Evolutionary conservation across 805 yeast genomes (phyloP).

Genomic region (Maudiozyma barnettii): DNA sequence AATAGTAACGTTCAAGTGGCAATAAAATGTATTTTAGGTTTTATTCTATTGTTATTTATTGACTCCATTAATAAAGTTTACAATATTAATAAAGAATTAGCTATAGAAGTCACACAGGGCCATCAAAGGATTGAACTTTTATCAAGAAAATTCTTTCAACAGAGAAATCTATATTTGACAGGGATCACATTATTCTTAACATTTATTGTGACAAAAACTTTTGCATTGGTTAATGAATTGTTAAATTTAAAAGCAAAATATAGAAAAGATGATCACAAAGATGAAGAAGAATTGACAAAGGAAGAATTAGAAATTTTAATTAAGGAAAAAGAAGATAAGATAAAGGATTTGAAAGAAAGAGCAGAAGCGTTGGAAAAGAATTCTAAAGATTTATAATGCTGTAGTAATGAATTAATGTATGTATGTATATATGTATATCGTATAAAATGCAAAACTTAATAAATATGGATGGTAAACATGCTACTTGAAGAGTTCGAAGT

Average conservation of each 20-base stretch:
- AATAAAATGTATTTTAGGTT: slow-evolving; percentile 71
- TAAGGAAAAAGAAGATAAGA: slow-evolving; percentile 52
- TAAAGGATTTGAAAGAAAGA: slow-evolving; percentile 62
- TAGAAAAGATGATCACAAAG: slow-evolving; percentile 3
- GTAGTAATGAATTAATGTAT: background rate
- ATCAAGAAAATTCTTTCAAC: slow-evolving; percentile 89
- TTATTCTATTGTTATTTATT: slow-evolving; percentile 71
- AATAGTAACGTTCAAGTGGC: slow-evolving; percentile 66
- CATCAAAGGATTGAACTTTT: slow-evolving; percentile 72
- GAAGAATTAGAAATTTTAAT: slow-evolving; percentile 42
- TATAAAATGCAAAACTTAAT: background rate
- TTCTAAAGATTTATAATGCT: background rate
- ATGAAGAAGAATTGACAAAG: background rate
- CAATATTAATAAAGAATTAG: slow-evolving; percentile 54
- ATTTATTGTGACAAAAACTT: slow-evolving; percentile 75
- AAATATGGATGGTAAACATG: background rate
- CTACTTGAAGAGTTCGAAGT: slow-evolving; percentile 12
- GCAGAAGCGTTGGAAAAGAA: slow-evolving; percentile 61
- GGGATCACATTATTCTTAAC: slow-evolving; percentile 92
- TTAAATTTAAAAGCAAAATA: slow-evolving; percentile 52
- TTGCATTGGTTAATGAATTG: slow-evolving; percentile 67
- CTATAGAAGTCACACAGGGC: slow-evolving; percentile 8
- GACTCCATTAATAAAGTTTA: slow-evolving; percentile 83
- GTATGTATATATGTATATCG: background rate
- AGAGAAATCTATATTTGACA: slow-evolving; percentile 90